phyloP scores from a whole-genome alignment of 805 yeast genomes.

The Kodamaea jinghongensis region DNA sequence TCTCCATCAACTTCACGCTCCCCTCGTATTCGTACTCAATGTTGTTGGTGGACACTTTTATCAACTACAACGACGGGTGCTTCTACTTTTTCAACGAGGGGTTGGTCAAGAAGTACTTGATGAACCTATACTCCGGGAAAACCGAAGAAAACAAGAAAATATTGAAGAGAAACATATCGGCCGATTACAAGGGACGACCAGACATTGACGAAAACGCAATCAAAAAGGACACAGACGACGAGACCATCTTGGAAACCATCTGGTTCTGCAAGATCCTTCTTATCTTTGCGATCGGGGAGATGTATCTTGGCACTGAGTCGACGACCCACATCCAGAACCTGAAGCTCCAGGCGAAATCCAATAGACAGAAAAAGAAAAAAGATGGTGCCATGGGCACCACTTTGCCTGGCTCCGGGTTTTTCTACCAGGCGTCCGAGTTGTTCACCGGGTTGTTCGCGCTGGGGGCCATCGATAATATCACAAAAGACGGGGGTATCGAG shows the following conservation, averaged over 20 bases:
- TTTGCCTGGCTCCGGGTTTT: conserved; percentile 76
- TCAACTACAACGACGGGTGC: conserved; percentile 80
- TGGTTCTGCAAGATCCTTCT: conserved; percentile 77
- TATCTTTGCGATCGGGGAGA: conserved; percentile 77
- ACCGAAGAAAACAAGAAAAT: conserved; percentile 37
- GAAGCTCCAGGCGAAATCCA: conserved; percentile 15
- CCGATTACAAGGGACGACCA: conserved; percentile 18
- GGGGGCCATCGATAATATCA: conserved; percentile 75
- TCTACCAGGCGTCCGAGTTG: conserved; percentile 74
- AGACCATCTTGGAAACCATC: conserved; percentile 67
- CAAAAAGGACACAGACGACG: conserved; percentile 44
- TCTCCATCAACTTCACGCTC: conserved; percentile 65
- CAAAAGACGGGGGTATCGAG: conserved; percentile 78
- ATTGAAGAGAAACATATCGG: conserved; percentile 31
- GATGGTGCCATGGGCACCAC: conserved; percentile 30
- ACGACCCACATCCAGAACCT: conserved; percentile 51
- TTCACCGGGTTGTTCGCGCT: conserved; percentile 75
- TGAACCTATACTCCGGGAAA: conserved; percentile 58
- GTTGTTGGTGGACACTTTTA: conserved; percentile 69
- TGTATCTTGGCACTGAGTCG: conserved; percentile 76
- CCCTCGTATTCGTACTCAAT: conserved; percentile 78
- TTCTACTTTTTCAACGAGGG: conserved; percentile 85
- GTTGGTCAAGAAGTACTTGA: conserved; percentile 61
- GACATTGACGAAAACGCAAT: conserved; percentile 39
- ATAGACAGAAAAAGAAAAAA: conserved; percentile 5